phyloP scores from a whole-genome alignment of 352 stramenopile genomes.

The Phytophthora rubi region DNA sequence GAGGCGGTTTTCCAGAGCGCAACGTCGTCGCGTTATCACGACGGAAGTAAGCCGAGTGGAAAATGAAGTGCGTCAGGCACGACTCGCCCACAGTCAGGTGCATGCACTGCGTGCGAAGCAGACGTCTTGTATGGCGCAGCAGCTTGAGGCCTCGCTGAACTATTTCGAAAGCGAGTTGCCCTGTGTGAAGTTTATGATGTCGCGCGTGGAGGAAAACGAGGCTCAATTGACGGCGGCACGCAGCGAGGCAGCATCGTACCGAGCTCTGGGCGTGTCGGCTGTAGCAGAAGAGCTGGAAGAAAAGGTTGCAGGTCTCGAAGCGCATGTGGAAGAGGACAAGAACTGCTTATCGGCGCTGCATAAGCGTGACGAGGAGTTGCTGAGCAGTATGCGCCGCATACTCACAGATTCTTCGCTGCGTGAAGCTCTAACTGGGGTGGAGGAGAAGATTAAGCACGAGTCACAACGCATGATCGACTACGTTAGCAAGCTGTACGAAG shows the following conservation, averaged over 20 bases:
- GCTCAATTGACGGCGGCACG: slow-evolving; percentile 44
- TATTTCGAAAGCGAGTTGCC: slow-evolving; percentile 82
- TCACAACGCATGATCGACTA: slow-evolving; percentile 72
- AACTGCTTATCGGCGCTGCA: slow-evolving; percentile 53
- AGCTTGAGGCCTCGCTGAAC: slow-evolving; percentile 69
- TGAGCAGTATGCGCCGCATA: slow-evolving; percentile 40
- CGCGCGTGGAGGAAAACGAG: slow-evolving; percentile 57
- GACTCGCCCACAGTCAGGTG: slow-evolving; percentile 46
- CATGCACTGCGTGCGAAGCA: slow-evolving; percentile 57
- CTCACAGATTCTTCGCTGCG: slow-evolving; percentile 30
- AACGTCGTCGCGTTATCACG: slow-evolving; percentile 48
- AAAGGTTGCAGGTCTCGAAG: slow-evolving; percentile 45
- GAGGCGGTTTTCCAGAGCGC: slow-evolving; percentile 39
- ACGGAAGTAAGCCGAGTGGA: slow-evolving; percentile 45
- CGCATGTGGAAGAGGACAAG: slow-evolving; percentile 59
- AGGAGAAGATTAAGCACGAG: slow-evolving; percentile 56
- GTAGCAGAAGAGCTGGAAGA: slow-evolving; percentile 59
- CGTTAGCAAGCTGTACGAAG: slow-evolving; percentile 59
- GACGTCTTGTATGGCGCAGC: slow-evolving; percentile 52
- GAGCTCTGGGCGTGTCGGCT: slow-evolving; percentile 56
- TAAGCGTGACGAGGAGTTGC: slow-evolving; percentile 59
- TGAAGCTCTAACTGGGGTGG: slow-evolving; percentile 31
- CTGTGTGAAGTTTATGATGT: slow-evolving; percentile 85
- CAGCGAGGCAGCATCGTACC: slow-evolving; percentile 58
- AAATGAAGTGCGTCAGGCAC: slow-evolving; percentile 43